Evolutionary conservation across 176 grass and related monocot genomes (phyloP).

Genomic region (Canna indica): DNA sequence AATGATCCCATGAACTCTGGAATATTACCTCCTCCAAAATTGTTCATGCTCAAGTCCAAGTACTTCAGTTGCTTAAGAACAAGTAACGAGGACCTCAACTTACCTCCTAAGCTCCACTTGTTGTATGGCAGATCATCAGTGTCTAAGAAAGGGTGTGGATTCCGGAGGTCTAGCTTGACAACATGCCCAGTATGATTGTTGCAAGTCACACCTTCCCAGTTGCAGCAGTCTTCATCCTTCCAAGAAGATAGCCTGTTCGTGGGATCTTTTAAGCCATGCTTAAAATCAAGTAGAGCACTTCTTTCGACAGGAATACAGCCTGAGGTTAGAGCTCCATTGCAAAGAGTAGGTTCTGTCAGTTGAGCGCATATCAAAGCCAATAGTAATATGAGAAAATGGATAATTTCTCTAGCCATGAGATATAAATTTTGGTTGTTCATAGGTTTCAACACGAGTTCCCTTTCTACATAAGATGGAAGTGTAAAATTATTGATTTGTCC

Average conservation of each 20-base stretch:
- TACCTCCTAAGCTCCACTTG: not conserved
- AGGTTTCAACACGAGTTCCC: no score
- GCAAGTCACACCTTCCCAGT: not conserved
- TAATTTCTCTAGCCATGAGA: not conserved
- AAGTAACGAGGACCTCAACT: not conserved
- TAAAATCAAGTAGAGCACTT: not conserved
- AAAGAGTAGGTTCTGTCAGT: not conserved
- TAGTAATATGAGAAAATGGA: not conserved
- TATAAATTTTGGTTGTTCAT: not conserved
- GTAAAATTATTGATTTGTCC: no score
- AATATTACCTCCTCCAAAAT: not conserved
- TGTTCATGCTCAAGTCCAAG: not conserved
- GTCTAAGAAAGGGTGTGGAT: not conserved
- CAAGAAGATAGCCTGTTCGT: not conserved
- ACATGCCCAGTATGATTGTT: not conserved
- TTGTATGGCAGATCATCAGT: not conserved
- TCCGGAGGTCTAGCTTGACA: not conserved
- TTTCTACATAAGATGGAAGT: not conserved
- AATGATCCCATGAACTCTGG: not conserved
- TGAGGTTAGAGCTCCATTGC: not conserved
- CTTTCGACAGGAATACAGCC: not conserved
- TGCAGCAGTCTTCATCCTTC: not conserved
- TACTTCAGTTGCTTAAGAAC: not conserved
- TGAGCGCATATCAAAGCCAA: not conserved
- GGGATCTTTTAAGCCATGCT: not conserved